These are phyloP conservation scores for Solanum stenotomum DNA, from an alignment of 257 asterid genomes.

Conservation along the genomic window DNA sequence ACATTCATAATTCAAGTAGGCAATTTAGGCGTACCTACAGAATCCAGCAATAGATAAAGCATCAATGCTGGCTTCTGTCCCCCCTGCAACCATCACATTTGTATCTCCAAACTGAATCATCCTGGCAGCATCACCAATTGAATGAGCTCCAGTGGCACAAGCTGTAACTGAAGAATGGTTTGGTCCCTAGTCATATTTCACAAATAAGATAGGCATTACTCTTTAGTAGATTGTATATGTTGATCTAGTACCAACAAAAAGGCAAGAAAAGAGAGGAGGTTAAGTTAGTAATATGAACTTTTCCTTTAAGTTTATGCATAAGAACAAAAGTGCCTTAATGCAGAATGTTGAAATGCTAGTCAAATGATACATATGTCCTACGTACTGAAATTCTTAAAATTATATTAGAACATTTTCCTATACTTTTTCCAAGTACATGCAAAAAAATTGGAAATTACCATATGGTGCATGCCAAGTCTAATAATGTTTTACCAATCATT, in stretches of 20 bases:
- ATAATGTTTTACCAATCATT: background rate
- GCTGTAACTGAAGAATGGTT: slow-evolving; percentile 99
- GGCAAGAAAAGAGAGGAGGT: background rate
- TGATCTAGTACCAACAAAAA: background rate
- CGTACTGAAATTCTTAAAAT: background rate
- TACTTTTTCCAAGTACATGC: background rate
- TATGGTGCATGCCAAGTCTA: background rate
- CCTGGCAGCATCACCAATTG: slow-evolving; percentile 88
- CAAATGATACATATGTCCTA: background rate
- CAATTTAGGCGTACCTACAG: slow-evolving; percentile 53
- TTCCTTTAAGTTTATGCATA: background rate
- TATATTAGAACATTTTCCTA: background rate
- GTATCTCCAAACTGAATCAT: slow-evolving; percentile 97
- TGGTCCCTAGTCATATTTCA: slow-evolving; percentile 80
- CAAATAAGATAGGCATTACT: slow-evolving; percentile 18
- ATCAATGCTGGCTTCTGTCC: slow-evolving; percentile 97
- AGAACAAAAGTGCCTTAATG: background rate
- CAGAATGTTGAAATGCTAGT: background rate
- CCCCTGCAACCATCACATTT: slow-evolving; percentile 97
- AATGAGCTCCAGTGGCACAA: slow-evolving; percentile 98
- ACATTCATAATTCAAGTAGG: background rate
- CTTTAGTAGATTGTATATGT: background rate
- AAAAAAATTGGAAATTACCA: background rate
- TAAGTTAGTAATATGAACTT: background rate
- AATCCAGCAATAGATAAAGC: slow-evolving; percentile 97